A percentile compares a stretch with the other conserved stretches of the same genome.
phyloP scores from a whole-genome alignment of 768 basidiomycete species.

The Flagelloscypha sp. region DNA sequence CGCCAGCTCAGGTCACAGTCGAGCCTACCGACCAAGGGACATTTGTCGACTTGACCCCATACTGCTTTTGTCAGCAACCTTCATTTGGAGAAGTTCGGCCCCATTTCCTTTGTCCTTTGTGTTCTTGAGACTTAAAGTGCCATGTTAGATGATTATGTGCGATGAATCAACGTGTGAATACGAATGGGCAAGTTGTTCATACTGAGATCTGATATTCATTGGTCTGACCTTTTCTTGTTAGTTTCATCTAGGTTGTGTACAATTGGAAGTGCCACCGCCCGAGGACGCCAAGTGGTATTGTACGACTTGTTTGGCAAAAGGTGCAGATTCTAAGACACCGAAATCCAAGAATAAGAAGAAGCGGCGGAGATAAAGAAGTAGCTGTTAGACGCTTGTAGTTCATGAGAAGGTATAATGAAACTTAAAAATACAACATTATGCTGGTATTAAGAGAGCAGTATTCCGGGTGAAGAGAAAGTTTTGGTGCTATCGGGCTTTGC shows the following conservation, averaged over 20 bases:
- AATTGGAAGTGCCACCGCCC: conserved; percentile 48
- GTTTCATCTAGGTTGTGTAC: conserved; percentile 71
- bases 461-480: too few relatives aligned
- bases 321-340: too few relatives aligned
- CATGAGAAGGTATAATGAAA: conserved; percentile 6
- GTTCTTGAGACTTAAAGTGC: conserved; percentile 9
- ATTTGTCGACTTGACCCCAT: too few relatives aligned
- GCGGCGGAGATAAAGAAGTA: conserved; percentile 24
- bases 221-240: conserved; percentile 19
- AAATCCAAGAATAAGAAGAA: conserved; percentile 26
- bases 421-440: conserved; percentile 5
- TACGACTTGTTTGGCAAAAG: conserved; percentile 60
- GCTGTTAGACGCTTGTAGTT: background rate
- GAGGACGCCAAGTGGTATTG: conserved; percentile 63
- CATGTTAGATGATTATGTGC: conserved; percentile 75
- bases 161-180: conserved; percentile 60
- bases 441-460: too few relatives aligned
- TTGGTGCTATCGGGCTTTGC: conserved; percentile 14
- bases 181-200: conserved; percentile 67
- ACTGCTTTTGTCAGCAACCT: conserved; percentile 76
- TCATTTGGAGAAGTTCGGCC: conserved; percentile 70
- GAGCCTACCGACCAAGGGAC: too few relatives aligned
- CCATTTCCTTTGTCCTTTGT: conserved; percentile 1
- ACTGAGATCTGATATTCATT: background rate
- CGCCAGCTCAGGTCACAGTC: conserved; percentile 11